These are phyloP conservation scores for Fomitiporia mediterranea DNA, from an alignment of 1,284 basidiomycete species.

Conservation along the genomic window DNA sequence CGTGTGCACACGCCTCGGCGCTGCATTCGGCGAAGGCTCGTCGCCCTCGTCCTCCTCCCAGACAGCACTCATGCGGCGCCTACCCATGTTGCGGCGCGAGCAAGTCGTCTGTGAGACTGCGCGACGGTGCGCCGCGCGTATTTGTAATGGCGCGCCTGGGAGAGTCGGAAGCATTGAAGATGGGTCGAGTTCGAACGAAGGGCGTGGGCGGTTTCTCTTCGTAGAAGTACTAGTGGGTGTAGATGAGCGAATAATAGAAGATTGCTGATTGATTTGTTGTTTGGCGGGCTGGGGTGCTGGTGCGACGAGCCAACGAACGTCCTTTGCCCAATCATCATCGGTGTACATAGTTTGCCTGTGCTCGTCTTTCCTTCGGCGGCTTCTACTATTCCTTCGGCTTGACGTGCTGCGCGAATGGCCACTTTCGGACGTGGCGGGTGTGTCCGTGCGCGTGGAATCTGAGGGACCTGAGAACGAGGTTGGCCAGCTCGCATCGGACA, in stretches of 20 bases:
- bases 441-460: slow-evolving; percentile 18
- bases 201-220: neutral
- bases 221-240: slow-evolving; percentile 22
- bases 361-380: neutral
- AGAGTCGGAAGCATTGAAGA: slow-evolving; percentile 5
- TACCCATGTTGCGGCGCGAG: slow-evolving; percentile 19
- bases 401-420: neutral
- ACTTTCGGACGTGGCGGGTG: slow-evolving; percentile 14
- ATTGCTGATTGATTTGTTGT: slow-evolving; percentile 24
- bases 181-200: neutral
- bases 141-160: neutral
- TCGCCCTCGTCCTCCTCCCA: slow-evolving; percentile 40
- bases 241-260: slow-evolving; percentile 21
- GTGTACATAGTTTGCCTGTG: slow-evolving; percentile 5
- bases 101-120: slow-evolving; percentile 22
- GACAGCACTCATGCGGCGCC: slow-evolving; percentile 38
- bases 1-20: slow-evolving; percentile 24
- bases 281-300: slow-evolving; percentile 25
- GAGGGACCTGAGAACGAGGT: slow-evolving; percentile 16
- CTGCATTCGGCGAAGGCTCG: slow-evolving; percentile 4
- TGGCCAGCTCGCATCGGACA: neutral
- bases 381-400: neutral
- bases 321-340: slow-evolving; percentile 37
- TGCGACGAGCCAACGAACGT: slow-evolving; percentile 57
- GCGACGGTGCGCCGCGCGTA: slow-evolving; percentile 19